Evolutionary conservation across 2,329 filamentous ascomycete genomes (phyloP).

Genomic region (Boeremia exigua): DNA sequence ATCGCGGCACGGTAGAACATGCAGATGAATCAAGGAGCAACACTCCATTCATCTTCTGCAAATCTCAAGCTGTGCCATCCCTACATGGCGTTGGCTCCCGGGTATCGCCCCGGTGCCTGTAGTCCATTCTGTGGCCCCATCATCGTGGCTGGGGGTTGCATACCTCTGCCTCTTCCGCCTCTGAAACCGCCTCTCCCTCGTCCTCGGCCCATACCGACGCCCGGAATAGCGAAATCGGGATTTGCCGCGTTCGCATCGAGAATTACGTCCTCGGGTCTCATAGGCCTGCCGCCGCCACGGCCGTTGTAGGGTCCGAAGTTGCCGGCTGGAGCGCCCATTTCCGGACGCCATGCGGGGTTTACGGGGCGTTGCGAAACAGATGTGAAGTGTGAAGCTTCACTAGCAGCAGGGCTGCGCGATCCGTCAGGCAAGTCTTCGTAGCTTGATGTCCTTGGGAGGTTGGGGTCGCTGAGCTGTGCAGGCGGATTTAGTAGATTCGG

Average conservation of each 20-base stretch:
- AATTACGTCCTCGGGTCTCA: conserved; percentile 71
- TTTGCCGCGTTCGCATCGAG: conserved; percentile 69
- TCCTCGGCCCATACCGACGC: conserved; percentile 44
- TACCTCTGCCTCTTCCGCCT: conserved; percentile 42
- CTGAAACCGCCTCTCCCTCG: conserved; percentile 43
- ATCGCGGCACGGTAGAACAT: not conserved
- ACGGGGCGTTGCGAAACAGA: conserved; percentile 86
- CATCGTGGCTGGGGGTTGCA: conserved; percentile 33
- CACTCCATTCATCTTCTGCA: not conserved
- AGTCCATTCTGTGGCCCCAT: conserved; percentile 35
- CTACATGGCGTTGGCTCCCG: conserved; percentile 42
- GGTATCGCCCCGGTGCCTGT: conserved; percentile 42
- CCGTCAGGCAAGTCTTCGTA: conserved; percentile 70
- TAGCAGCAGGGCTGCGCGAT: conserved; percentile 72
- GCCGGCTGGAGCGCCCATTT: conserved; percentile 49
- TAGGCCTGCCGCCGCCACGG: conserved; percentile 45
- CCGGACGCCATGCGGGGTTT: conserved; percentile 81
- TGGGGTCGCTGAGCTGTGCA: conserved; percentile 34
- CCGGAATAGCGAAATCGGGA: conserved; percentile 81
- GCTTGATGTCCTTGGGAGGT: conserved; percentile 53
- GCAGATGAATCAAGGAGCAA: not conserved
- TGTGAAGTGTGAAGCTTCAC: conserved; percentile 85
- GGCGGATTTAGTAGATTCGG: conserved; percentile 33
- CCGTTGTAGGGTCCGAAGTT: conserved; percentile 47
- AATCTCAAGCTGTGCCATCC: conserved; percentile 8